Percentiles rank a stretch among this genome's conserved stretches.
phyloP scores from a whole-genome alignment of 1,284 basidiomycete species.

The Schizophyllum commune region DNA sequence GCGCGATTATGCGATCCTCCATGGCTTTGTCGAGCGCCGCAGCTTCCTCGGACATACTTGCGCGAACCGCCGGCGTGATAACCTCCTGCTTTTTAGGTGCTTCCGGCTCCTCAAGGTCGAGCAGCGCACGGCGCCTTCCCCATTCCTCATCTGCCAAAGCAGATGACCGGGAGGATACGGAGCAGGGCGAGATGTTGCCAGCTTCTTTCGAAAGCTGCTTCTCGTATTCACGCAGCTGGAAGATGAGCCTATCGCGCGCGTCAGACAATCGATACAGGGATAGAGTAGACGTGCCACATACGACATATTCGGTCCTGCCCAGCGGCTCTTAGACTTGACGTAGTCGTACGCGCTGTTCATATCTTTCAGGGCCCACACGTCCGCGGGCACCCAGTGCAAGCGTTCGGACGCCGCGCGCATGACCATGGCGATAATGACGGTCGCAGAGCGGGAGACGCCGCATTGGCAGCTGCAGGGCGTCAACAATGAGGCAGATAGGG shows the following conservation, averaged over 20 bases:
- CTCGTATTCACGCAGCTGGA: conserved; percentile 93
- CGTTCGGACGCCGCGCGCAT: conserved; percentile 86
- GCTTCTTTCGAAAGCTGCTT: conserved; percentile 46
- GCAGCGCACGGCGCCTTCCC: conserved; percentile 60
- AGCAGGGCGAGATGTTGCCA: conserved; percentile 24
- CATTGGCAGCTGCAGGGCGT: conserved; percentile 75
- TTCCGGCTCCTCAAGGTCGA: conserved; percentile 51
- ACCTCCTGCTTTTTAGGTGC: conserved; percentile 20
- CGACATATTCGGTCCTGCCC: conserved; percentile 95
- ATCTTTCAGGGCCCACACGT: conserved; percentile 73
- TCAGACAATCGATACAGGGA: conserved; percentile 6
- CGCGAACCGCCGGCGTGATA: conserved; percentile 29
- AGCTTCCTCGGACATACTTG: conserved; percentile 64
- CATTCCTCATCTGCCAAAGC: conserved; percentile 62
- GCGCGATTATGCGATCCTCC: conserved; percentile 70
- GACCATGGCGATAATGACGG: conserved; percentile 87
- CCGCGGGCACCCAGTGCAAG: conserved; percentile 56
- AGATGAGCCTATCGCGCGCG: conserved; percentile 67
- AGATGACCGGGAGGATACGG: conserved; percentile 41
- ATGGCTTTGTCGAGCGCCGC: conserved; percentile 73
- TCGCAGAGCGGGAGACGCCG: conserved; percentile 92
- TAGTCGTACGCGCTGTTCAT: conserved; percentile 93
- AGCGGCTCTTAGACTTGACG: conserved; percentile 83
- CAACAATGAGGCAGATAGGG: conserved; percentile 8
- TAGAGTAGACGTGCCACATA: conserved; percentile 38